phyloP scores from a whole-genome alignment of 2,329 filamentous ascomycete species.

The Tolypocladium sp. region DNA sequence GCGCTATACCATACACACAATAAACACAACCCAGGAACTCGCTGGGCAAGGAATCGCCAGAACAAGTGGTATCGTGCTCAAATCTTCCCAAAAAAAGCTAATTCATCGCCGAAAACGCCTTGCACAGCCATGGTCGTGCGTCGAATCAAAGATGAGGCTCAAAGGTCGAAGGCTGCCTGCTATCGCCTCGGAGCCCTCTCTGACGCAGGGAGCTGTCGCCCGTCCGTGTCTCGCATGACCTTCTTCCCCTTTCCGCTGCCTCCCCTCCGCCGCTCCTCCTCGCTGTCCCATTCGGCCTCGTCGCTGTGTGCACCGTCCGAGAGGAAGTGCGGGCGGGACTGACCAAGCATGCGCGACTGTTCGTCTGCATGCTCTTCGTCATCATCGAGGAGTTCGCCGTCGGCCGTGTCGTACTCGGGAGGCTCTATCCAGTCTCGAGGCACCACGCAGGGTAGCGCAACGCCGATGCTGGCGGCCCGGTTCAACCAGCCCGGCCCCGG shows the following conservation, averaged over 20 bases:
- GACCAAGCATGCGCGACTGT: conserved; percentile 48
- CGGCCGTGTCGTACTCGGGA: conserved; percentile 64
- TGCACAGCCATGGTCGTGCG: not conserved
- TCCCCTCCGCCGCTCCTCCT: conserved; percentile 31
- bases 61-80: conserved; percentile 6
- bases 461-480: conserved; percentile 72
- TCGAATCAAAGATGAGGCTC: not conserved
- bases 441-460: conserved; percentile 73
- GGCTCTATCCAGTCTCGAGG: conserved; percentile 74
- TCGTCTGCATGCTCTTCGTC: conserved; percentile 40
- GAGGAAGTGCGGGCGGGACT: conserved; percentile 21
- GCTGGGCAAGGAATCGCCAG: conserved; percentile 4
- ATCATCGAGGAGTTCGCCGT: conserved; percentile 58
- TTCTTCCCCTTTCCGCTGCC: conserved; percentile 34
- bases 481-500: conserved; percentile 71
- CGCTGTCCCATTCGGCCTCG: conserved; percentile 32
- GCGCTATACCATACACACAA: conserved; percentile 21
- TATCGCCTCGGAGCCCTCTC: conserved; percentile 37
- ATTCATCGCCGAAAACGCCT: not conserved
- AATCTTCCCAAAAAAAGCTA: not conserved
- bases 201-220: conserved; percentile 40
- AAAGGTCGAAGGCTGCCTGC: not conserved
- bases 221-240: conserved; percentile 37
- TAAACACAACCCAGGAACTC: conserved; percentile 7
- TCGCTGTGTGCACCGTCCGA: conserved; percentile 14